Evolutionary conservation across 2,329 filamentous ascomycete genomes (phyloP), one percentile per base, ranked within the genome.

Genomic region (Epichloe gansuensis): DNA sequence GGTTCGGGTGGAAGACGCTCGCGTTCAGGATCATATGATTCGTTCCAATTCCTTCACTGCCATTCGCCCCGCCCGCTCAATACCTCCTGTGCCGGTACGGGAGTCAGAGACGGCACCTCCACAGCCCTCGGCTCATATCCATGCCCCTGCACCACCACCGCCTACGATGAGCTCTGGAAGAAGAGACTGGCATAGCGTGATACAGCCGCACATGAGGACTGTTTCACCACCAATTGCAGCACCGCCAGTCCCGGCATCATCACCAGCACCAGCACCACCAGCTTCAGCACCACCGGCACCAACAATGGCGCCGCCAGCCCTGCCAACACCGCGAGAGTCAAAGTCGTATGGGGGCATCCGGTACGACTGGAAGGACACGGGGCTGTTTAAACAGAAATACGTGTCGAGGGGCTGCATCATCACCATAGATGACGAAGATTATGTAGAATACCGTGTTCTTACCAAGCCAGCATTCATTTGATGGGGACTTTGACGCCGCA

Each of bases 181-280:
- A 23, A 49, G 47, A 49, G 47, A 49, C 38, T 49, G 47, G 47
- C 38, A 49, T 12, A 49, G 47, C 25, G 47, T 49, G 36, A 49
- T 49, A 31, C 47, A 49, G 23, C 47, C 47, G 47, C 47, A 38
- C 15, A 13, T 40, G 23, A 21, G 25, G 9, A 38, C n/a, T 4
- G 23, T 13, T 12, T 49, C 47, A 17, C 47, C 47, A 12, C 36
- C 13, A 4, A 17, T 9, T 17, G 23, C 23, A 13, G 25, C 15
- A n/a, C 43, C n/a, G 15, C 9, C 43, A 21, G 9, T 17, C 8
- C 8, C 43, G 7, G 27, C 27, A 35, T 3, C n/a, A 38, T 5
- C 35, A 15, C 34, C 45, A 38, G 8, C 45, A 34, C 15, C 44
- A 13, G 1, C 34, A 38, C 5, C n/a, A 38, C 15, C n/a, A 2